A percentile compares a stretch with the other conserved stretches of the same genome.
These are phyloP conservation scores for Podospora fimiseda DNA, from an alignment of 495 filamentous ascomycete genomes.

Conservation along the genomic window DNA sequence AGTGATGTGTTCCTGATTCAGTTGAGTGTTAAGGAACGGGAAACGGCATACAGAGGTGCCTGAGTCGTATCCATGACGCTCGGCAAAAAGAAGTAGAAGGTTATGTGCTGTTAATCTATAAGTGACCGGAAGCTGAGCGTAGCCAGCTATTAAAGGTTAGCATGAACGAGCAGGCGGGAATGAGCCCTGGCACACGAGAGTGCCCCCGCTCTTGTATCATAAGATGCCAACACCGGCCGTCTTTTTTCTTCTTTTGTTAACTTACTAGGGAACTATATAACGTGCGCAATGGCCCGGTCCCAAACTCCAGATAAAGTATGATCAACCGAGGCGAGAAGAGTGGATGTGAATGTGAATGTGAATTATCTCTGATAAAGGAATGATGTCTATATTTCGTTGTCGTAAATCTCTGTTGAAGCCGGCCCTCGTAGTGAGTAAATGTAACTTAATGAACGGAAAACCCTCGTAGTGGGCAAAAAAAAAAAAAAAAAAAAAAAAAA, in stretches of 20 bases:
- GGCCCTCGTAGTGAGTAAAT: neutral
- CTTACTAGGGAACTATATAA: conserved; percentile 34
- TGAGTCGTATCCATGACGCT: conserved; percentile 36
- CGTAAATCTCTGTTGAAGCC: neutral
- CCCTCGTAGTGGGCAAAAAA: neutral
- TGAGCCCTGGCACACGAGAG: conserved; percentile 19
- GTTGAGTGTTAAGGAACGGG: conserved; percentile 4
- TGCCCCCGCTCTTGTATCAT: conserved; percentile 25
- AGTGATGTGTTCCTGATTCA: conserved; percentile 25
- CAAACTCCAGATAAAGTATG: conserved; percentile 10
- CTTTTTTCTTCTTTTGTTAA: no score
- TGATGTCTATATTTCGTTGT: neutral
- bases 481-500: neutral
- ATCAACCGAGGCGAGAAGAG: conserved; percentile 7
- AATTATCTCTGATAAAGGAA: neutral
- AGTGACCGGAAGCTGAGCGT: conserved; percentile 25
- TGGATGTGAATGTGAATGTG: neutral
- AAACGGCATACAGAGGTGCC: conserved; percentile 34
- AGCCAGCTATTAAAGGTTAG: conserved; percentile 24
- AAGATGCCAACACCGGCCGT: conserved; percentile 14
- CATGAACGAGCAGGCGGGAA: conserved; percentile 26
- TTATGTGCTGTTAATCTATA: conserved; percentile 30
- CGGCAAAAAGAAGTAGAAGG: conserved; percentile 23
- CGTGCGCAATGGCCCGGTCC: conserved; percentile 24
- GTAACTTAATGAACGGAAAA: neutral